These are phyloP conservation scores for Rehmannia glutinosa DNA, from an alignment of 257 asterid species.

Conservation along the genomic window DNA sequence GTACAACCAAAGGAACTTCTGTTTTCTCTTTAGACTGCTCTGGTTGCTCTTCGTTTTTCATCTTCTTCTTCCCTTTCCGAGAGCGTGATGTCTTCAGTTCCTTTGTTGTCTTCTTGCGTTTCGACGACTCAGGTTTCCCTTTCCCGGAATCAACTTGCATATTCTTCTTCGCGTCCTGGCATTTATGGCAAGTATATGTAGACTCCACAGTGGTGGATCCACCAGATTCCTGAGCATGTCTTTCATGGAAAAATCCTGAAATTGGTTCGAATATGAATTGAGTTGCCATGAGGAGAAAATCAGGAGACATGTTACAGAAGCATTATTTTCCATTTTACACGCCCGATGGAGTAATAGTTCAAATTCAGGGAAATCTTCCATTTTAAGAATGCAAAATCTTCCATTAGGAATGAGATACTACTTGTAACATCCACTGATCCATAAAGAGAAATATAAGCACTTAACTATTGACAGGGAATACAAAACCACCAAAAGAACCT, in stretches of 20 bases:
- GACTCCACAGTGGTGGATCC: conserved; percentile 31
- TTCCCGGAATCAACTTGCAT: conserved; percentile 25
- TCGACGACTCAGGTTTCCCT: conserved; percentile 18
- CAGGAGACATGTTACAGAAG: too few relatives aligned
- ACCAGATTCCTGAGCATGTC: conserved; percentile 47
- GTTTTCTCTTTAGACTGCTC: conserved; percentile 24
- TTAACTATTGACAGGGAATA: background rate
- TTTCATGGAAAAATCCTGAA: conserved; percentile 57
- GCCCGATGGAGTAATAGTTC: too few relatives aligned
- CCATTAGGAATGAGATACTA: background rate
- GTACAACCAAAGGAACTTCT: conserved; percentile 32
- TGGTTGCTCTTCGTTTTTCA: conserved; percentile 25
- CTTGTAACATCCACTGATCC: background rate
- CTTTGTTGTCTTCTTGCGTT: conserved; percentile 31
- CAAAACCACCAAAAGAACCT: background rate
- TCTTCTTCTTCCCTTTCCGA: conserved; percentile 25
- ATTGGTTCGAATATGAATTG: conserved; percentile 11
- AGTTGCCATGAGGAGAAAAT: background rate
- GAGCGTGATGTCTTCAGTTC: conserved; percentile 25
- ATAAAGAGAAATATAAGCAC: background rate
- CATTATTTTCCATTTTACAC: too few relatives aligned
- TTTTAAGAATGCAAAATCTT: background rate
- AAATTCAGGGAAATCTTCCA: too few relatives aligned
- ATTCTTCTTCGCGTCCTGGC: conserved; percentile 31
- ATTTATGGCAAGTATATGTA: conserved; percentile 48